phyloP scores from a whole-genome alignment of 768 basidiomycete species.

The Trametes punicea region DNA sequence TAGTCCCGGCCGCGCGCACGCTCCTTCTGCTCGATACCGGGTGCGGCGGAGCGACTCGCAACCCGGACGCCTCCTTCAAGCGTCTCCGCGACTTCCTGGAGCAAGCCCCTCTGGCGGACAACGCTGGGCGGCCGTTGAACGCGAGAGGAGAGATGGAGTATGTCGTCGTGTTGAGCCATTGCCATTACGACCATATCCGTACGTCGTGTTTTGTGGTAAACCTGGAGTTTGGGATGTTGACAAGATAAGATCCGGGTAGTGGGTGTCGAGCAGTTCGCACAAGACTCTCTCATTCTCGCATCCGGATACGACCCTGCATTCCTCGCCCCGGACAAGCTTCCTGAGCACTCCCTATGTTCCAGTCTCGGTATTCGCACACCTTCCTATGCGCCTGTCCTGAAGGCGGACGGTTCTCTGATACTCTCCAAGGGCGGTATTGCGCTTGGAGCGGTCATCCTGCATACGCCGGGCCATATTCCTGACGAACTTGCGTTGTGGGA shows the following conservation, averaged over 20 bases:
- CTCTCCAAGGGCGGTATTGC: constrained; percentile 25
- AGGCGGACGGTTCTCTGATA: constrained; percentile 39
- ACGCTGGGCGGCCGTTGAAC: constrained; percentile 44
- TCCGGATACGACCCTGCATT: constrained; percentile 48
- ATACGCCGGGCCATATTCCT: constrained; percentile 58
- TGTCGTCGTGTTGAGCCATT: constrained; percentile 48
- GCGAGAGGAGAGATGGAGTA: constrained; percentile 39
- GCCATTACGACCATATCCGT: constrained; percentile 61
- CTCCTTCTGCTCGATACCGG: constrained; percentile 54
- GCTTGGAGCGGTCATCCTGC: constrained; percentile 43
- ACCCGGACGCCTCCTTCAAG: constrained; percentile 39
- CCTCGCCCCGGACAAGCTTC: constrained; percentile 38
- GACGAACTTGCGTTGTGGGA: constrained; percentile 58
- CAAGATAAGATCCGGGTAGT: constrained; percentile 29
- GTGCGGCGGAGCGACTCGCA: constrained; percentile 46
- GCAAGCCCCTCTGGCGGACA: constrained; percentile 40
- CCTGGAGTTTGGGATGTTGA: neutral
- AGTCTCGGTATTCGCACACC: constrained; percentile 40
- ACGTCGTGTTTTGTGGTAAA: constrained; percentile 24
- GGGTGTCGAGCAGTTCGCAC: constrained; percentile 48
- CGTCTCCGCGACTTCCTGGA: constrained; percentile 50
- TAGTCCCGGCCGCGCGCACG: constrained; percentile 36
- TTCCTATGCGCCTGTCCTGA: constrained; percentile 44
- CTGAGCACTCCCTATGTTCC: constrained; percentile 46
- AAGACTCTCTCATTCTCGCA: constrained; percentile 45